These are phyloP conservation scores for Lachnellula suecica DNA, from an alignment of 2,329 filamentous ascomycete genomes.

Conservation along the genomic window DNA sequence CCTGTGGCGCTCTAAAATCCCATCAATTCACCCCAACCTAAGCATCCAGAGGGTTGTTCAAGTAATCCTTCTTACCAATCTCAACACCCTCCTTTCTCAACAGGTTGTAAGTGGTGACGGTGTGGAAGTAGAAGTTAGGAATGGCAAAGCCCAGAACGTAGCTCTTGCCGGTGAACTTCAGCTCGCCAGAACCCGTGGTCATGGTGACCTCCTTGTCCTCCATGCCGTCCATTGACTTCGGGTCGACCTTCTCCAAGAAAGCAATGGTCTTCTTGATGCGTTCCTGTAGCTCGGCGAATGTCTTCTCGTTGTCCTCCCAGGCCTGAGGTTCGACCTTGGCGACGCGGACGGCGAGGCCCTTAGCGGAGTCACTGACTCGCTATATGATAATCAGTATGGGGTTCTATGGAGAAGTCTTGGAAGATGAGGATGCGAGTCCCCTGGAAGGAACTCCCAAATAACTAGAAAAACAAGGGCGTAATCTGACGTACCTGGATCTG, in stretches of 20 bases:
- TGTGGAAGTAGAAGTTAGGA: slow-evolving; percentile 66
- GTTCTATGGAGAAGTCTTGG: no score
- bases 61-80: slow-evolving; percentile 60
- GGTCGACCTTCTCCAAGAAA: slow-evolving; percentile 44
- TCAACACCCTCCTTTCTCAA: slow-evolving; percentile 59
- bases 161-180: slow-evolving; percentile 39
- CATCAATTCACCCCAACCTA: neutral
- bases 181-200: slow-evolving; percentile 31
- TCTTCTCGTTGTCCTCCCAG: slow-evolving; percentile 44
- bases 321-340: slow-evolving; percentile 33
- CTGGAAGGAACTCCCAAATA: neutral
- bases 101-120: slow-evolving; percentile 58
- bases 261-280: slow-evolving; percentile 47
- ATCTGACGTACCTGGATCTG: slow-evolving; percentile 34
- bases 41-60: slow-evolving; percentile 26
- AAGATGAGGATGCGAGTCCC: no score
- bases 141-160: slow-evolving; percentile 50
- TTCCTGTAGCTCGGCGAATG: slow-evolving; percentile 47
- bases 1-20: no score
- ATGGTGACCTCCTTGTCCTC: slow-evolving; percentile 41
- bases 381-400: slow-evolving; percentile 39
- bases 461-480: neutral
- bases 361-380: slow-evolving; percentile 40
- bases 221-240: slow-evolving; percentile 41
- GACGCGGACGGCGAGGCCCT: slow-evolving; percentile 39